Evolutionary conservation across 345 rosid species (phyloP).

Genomic region (Brassica nigra): DNA sequence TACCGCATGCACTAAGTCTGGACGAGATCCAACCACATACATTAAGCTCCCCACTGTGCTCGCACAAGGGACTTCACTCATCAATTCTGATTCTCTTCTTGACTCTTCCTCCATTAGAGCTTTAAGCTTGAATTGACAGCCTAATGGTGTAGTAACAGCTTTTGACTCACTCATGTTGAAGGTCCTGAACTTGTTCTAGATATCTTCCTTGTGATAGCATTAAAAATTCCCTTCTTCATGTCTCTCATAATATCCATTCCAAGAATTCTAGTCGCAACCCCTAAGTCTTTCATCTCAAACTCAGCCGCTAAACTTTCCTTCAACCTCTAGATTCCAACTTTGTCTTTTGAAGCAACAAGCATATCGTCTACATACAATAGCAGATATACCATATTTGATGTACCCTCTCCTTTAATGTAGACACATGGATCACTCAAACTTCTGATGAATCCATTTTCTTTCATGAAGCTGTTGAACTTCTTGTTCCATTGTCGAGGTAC

Average conservation of each 20-base stretch:
- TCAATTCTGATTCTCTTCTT: background rate
- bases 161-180: background rate
- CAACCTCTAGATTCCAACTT: too few relatives aligned
- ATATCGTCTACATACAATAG: too few relatives aligned
- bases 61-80: background rate
- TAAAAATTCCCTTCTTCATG: background rate
- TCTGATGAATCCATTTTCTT: background rate
- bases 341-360: too few relatives aligned
- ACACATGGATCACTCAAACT: background rate
- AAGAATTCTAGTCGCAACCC: background rate
- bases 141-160: background rate
- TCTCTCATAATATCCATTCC: background rate
- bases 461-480: background rate
- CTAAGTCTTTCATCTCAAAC: too few relatives aligned
- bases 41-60: background rate
- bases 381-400: background rate
- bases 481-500: too few relatives aligned
- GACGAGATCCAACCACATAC: background rate
- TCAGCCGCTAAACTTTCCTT: too few relatives aligned
- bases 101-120: background rate
- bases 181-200: background rate
- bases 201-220: background rate
- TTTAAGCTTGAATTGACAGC: background rate
- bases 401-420: too few relatives aligned
- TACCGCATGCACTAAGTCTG: background rate